Evolutionary conservation across 1,139 yeast genomes (phyloP).

Genomic region (Candida neerlandica): DNA sequence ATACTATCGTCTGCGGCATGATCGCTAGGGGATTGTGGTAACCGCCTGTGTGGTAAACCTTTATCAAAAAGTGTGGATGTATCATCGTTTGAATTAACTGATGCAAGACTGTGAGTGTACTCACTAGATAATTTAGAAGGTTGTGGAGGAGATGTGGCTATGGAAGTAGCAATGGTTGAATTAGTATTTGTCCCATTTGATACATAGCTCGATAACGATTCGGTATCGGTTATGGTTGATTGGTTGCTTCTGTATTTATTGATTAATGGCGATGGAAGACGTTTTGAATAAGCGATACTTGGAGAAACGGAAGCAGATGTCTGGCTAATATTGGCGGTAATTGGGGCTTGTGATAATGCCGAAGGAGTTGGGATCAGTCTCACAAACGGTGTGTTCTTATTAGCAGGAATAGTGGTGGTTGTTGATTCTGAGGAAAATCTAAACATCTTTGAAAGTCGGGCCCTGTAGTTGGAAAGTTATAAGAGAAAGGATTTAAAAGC

Average conservation of each 20-base stretch:
- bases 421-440: not conserved
- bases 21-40: not conserved
- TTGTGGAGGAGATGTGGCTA: conserved; percentile 1
- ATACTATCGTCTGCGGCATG: not conserved
- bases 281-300: not conserved
- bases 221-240: not conserved
- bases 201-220: not conserved
- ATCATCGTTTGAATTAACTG: not conserved
- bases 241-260: conserved; percentile 3
- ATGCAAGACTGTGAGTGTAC: not conserved
- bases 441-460: not conserved
- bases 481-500: not conserved
- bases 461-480: not conserved
- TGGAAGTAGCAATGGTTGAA: conserved; percentile 4
- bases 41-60: not conserved
- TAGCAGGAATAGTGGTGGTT: not conserved
- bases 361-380: not conserved
- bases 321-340: not conserved
- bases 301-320: not conserved
- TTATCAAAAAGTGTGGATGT: not conserved
- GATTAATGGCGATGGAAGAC: not conserved
- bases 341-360: not conserved
- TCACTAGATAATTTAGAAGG: not conserved
- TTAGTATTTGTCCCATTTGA: not conserved
- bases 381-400: not conserved